These are phyloP conservation scores for Trichosanthes truncata DNA, from an alignment of 306 rosid species.

Conservation along the genomic window DNA sequence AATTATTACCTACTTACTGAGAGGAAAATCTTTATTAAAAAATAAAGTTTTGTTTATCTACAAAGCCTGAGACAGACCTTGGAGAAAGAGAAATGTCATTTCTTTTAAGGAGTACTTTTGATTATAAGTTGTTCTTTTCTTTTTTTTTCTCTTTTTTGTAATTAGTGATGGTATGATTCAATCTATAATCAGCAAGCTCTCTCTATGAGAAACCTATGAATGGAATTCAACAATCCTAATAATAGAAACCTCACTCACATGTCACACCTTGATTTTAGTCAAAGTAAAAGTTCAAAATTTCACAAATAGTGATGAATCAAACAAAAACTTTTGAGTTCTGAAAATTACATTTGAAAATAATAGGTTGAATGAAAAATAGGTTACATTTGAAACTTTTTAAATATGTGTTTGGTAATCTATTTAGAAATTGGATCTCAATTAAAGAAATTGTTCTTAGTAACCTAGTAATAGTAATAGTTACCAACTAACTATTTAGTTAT, in stretches of 20 bases:
- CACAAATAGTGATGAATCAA: neutral
- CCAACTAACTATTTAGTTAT: no score
- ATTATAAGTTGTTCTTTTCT: no score
- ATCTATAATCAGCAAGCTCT: neutral
- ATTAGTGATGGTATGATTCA: neutral
- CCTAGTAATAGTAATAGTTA: no score
- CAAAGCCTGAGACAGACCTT: neutral
- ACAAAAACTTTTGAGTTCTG: neutral
- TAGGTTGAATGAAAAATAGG: no score
- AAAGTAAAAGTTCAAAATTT: neutral
- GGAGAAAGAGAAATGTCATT: constrained; percentile 6
- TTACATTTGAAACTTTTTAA: no score
- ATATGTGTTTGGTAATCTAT: no score
- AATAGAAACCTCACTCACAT: neutral
- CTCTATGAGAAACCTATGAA: neutral
- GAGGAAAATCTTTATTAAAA: neutral
- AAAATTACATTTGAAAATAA: no score
- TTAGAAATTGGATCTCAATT: no score
- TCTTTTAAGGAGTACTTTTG: neutral
- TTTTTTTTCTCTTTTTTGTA: no score
- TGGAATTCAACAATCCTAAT: neutral
- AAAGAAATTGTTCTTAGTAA: no score
- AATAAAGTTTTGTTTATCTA: neutral
- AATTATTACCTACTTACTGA: neutral
- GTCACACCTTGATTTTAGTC: neutral